Evolutionary conservation across 2,329 filamentous ascomycete genomes (phyloP).

Genomic region (Penicillium sp.): DNA sequence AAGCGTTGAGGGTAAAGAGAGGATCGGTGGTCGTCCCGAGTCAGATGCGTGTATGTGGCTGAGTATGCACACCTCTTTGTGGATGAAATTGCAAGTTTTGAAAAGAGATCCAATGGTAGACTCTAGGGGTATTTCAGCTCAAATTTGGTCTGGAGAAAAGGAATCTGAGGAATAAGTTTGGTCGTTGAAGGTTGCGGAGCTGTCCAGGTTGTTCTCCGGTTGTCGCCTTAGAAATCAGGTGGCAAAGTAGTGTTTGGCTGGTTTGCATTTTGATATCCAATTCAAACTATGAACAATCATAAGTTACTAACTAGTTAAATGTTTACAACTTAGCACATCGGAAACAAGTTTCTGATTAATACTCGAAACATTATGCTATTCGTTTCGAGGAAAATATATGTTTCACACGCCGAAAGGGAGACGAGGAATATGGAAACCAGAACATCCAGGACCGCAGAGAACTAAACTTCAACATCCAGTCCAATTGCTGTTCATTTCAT

Average conservation of each 20-base stretch:
- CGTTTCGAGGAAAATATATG: background rate
- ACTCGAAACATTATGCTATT: background rate
- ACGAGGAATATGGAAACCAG: background rate
- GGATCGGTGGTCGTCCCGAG: background rate
- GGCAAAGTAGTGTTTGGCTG: constrained; percentile 2
- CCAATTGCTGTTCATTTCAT: background rate
- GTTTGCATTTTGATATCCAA: constrained; percentile 2
- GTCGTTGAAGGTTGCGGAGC: constrained; percentile 4
- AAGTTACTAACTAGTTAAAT: too few species aligned
- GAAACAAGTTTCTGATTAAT: background rate
- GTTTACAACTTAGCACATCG: background rate
- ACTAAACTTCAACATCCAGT: background rate
- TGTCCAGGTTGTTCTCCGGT: constrained; percentile 1
- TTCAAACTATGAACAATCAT: background rate
- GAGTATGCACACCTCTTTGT: background rate
- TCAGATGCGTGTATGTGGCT: background rate
- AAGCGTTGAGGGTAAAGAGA: background rate
- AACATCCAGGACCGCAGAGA: background rate
- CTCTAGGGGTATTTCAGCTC: background rate
- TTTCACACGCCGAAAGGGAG: background rate
- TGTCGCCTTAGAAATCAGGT: constrained; percentile 13
- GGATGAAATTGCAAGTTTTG: background rate
- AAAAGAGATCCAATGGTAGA: background rate
- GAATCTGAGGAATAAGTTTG: background rate
- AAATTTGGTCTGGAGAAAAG: background rate